A percentile compares a stretch with the other conserved stretches of the same genome.
Conservation (phyloP, 352 stramenopile genomes). For the Pythium plurisporium region DNA sequence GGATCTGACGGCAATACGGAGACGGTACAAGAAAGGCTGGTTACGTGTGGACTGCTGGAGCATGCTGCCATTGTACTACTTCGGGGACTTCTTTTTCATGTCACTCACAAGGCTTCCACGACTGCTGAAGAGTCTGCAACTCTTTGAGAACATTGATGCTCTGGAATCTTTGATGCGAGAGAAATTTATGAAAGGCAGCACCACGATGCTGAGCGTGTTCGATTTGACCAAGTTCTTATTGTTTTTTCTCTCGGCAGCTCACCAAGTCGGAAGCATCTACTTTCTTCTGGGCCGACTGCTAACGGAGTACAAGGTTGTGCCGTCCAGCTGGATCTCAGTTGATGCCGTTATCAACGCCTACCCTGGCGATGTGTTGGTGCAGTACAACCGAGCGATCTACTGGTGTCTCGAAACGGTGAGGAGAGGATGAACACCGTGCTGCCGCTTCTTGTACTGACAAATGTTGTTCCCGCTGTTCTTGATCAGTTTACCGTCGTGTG, state of each 20-base stretch:
- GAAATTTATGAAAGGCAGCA: constrained; percentile 15
- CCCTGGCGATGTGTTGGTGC: constrained; percentile 34
- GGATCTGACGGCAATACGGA: constrained; percentile 18
- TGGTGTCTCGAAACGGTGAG: constrained; percentile 69
- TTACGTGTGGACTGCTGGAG: constrained; percentile 25
- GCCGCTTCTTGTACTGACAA: neutral
- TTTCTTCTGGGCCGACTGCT: constrained; percentile 20
- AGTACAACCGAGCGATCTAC: constrained; percentile 72
- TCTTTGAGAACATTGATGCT: constrained; percentile 13
- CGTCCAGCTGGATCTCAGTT: constrained; percentile 49
- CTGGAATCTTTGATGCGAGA: constrained; percentile 22
- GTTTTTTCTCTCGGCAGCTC: constrained; percentile 24
- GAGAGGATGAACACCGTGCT: too few species aligned
- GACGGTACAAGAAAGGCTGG: constrained; percentile 23
- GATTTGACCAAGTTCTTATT: constrained; percentile 27
- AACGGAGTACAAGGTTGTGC: constrained; percentile 3
- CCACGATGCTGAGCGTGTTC: constrained; percentile 23
- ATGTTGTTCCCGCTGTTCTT: neutral
- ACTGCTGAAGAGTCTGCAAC: constrained; percentile 18
- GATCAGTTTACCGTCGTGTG: constrained; percentile 68
- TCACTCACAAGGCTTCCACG: constrained; percentile 18
- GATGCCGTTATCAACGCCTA: constrained; percentile 48
- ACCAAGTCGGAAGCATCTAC: constrained; percentile 27
- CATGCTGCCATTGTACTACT: constrained; percentile 22
- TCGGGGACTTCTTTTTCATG: constrained; percentile 13